A percentile compares a stretch with the other conserved stretches of the same genome.
These are phyloP conservation scores for Lentinus tigrinus DNA, from an alignment of 768 basidiomycete species.

Conservation along the genomic window DNA sequence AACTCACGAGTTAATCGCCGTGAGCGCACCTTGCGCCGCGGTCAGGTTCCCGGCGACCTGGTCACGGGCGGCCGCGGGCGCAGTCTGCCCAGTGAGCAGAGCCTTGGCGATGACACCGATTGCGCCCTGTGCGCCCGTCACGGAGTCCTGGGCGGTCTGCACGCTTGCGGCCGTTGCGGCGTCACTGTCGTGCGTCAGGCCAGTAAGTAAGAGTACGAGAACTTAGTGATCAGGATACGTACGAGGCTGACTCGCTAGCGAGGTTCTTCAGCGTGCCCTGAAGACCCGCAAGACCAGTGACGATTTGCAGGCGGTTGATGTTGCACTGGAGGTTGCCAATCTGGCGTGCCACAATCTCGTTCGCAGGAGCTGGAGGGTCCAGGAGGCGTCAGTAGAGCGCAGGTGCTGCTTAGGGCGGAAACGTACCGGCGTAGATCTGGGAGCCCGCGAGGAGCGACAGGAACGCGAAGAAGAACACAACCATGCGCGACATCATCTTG, in stretches of 20 bases:
- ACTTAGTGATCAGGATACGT: background rate
- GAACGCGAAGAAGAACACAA: slow-evolving; percentile 8
- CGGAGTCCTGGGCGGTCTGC: background rate
- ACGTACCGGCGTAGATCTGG: slow-evolving; percentile 12
- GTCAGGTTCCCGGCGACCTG: slow-evolving; percentile 21
- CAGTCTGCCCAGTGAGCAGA: slow-evolving; percentile 23
- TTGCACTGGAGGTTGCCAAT: slow-evolving; percentile 34
- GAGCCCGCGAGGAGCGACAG: slow-evolving; percentile 11
- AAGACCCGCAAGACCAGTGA: slow-evolving; percentile 23
- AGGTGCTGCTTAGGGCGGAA: background rate
- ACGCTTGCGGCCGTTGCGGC: background rate
- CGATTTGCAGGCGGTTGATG: slow-evolving; percentile 31
- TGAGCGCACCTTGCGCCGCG: slow-evolving; percentile 8
- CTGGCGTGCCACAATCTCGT: slow-evolving; percentile 23
- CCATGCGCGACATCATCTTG: slow-evolving; percentile 7
- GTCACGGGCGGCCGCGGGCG: slow-evolving; percentile 24
- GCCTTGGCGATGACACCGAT: slow-evolving; percentile 24
- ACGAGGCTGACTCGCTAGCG: slow-evolving; percentile 15
- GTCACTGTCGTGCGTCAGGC: background rate
- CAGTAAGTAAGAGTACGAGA: no score
- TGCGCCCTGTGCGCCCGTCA: slow-evolving; percentile 16
- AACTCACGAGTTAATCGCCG: slow-evolving; percentile 10
- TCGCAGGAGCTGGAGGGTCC: background rate
- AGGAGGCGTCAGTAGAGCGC: background rate
- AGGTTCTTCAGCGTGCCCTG: slow-evolving; percentile 22